Base-by-base conservation (phyloP, 2,329 filamentous ascomycete species). In the Aspergillus novofumigatus region DNA sequence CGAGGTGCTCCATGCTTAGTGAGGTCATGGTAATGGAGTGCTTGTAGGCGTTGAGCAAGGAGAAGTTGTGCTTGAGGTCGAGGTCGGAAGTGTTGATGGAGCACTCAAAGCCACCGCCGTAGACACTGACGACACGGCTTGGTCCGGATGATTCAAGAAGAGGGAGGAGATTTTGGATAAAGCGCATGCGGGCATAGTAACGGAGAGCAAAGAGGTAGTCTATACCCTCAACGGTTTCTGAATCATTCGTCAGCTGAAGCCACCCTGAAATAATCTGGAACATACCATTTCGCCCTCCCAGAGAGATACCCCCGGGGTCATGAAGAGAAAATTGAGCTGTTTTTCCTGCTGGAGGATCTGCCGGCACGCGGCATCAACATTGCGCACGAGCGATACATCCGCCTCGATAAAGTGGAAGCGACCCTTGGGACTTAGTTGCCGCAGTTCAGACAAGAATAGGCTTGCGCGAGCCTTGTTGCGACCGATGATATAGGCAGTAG, bases 401-500 rank as follows among this genome's bases (percentile, higher is more conserved):
- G 59, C 59, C 52, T 78, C 73, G 41, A 84, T 68, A 64, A 83
- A 85, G 45, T 70, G 67, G 58, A 81, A 77, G 14, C 71, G 68
- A 2, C 77, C 82, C 1, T 70, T 65, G 0, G 75, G 68, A 49
- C 82, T 84, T 7, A 78, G 54, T 4, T 60, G 45, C 28, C 72
- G 67, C 8, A 83, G 65, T 52, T 82, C 78, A 2, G 68, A 66
- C 2, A 75, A 66, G 51, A 82, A 69, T 14, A 71, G 68, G 25
- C 71, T 65, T 25, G 71, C 75, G 1, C 73, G 72, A 0, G 60
- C 49, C 10, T 69, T 38, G 29, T 66, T 67, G 1, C 83, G 77
- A 0, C 82, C 82, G 42, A 84, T 61, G 41, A 84, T 74, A 65
- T 86, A 85, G 29, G 82, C 73, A 20, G 70, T 77, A 0, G 82